phyloP scores from a whole-genome alignment of 345 rosid species.

The Isatis tinctoria region DNA sequence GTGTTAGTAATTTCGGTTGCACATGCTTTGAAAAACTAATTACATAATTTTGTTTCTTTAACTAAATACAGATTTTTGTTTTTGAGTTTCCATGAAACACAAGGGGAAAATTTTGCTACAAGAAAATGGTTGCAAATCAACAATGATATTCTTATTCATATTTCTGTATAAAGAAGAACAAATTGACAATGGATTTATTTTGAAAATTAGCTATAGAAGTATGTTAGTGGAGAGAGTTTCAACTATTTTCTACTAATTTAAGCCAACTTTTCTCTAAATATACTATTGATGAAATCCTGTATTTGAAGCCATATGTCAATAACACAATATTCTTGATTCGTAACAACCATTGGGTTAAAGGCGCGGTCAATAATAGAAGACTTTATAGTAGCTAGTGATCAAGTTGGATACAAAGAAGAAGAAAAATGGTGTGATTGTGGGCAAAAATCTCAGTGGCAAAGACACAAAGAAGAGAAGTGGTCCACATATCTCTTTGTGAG shows the following conservation, averaged over 20 bases:
- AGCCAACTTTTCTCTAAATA: not conserved
- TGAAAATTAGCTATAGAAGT: not conserved
- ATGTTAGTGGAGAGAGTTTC: not conserved
- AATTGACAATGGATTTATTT: not conserved
- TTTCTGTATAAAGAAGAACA: not conserved
- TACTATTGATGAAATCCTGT: not conserved
- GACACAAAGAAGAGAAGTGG: conserved; percentile 29
- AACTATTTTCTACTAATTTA: not conserved
- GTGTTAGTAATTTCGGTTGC: not conserved
- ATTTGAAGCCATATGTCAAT: not conserved
- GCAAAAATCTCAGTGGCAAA: conserved; percentile 34
- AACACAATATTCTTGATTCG: not conserved
- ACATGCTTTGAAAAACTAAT: not conserved
- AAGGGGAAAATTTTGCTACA: not conserved
- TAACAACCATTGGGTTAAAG: conserved; percentile 17
- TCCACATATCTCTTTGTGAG: conserved; percentile 26
- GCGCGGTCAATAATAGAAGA: conserved; percentile 20
- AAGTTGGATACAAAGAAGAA: conserved; percentile 26
- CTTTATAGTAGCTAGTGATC: conserved; percentile 16
- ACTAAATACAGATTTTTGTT: not conserved
- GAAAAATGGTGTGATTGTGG: conserved; percentile 23
- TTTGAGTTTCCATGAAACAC: not conserved
- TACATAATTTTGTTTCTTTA: too few species aligned
- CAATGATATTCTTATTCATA: not conserved
- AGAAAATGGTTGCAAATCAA: not conserved